Conservation (phyloP, 768 basidiomycete genomes). For the Pholiota conissans region DNA sequence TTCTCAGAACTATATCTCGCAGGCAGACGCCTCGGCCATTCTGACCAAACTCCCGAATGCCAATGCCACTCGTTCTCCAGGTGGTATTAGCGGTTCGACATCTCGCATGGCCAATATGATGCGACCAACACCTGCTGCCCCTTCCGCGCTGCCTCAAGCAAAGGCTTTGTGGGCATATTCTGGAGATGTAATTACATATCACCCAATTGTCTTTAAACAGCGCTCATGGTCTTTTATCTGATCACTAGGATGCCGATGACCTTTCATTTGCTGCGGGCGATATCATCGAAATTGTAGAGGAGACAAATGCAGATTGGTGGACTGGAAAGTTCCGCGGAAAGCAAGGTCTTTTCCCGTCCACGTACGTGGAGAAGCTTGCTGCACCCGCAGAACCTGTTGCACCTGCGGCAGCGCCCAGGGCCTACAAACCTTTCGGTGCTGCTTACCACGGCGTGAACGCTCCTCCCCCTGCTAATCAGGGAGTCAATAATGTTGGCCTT, state of each 20-base stretch:
- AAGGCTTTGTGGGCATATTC: slow-evolving; percentile 70
- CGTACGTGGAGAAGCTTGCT: slow-evolving; percentile 61
- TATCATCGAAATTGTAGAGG: slow-evolving; percentile 73
- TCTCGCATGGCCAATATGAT: slow-evolving; percentile 19
- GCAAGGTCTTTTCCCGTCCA: slow-evolving; percentile 78
- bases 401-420: slow-evolving; percentile 24
- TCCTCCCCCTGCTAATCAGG: slow-evolving; percentile 36
- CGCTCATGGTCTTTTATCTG: background rate
- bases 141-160: slow-evolving; percentile 35
- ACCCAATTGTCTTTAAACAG: slow-evolving; percentile 7
- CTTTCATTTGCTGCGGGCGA: slow-evolving; percentile 77
- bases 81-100: slow-evolving; percentile 19
- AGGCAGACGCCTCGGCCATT: slow-evolving; percentile 48
- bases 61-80: slow-evolving; percentile 10
- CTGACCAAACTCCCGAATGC: slow-evolving; percentile 46
- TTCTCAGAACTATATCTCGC: slow-evolving; percentile 51
- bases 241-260: slow-evolving; percentile 72
- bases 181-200: slow-evolving; percentile 49
- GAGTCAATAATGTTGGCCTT: slow-evolving; percentile 42
- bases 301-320: slow-evolving; percentile 91
- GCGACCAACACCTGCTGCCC: slow-evolving; percentile 5
- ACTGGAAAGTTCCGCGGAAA: slow-evolving; percentile 61
- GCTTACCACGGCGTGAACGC: slow-evolving; percentile 38
- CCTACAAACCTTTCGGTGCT: slow-evolving; percentile 46
- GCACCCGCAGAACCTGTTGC: slow-evolving; percentile 13